Evolutionary conservation across 495 filamentous ascomycete species (phyloP), one percentile per base, ranked within the genome.

Genomic region (Trichocladium antarcticum): DNA sequence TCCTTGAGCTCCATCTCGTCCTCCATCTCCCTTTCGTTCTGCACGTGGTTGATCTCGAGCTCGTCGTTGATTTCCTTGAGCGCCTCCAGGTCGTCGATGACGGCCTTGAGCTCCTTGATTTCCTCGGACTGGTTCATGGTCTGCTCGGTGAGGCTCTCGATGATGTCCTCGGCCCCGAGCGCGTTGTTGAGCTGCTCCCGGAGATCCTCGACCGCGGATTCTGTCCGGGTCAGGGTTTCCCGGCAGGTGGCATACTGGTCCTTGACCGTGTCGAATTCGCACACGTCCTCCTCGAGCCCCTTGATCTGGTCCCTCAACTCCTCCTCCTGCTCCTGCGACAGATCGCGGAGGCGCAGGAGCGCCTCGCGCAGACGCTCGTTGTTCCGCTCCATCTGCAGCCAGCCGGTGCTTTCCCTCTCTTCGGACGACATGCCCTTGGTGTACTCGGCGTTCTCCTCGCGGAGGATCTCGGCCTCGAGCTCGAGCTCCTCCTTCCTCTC

Each of bases 61-160:
- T 97, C 93, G 54, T 97, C 90, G 55, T 84, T 88, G 41, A 97
- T 79, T 53, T 97, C 92, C 60, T 89, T 90, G 39, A 97, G 64
- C 27, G 74, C 80, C 60, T 95, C 86, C 1, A 96, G 70, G 42
- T 96, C 89, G 45, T 90, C 83, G 47, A 96, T 84, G 1, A 79
- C 79, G 19, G 77, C 76, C 51, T 82, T 80, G 41, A 96, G 74
- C 54, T 95, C 82, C 47, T 87, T 83, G 35, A 95, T 80, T 53
- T 87, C 77, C 58, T 95, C 85, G 19, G 80, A 79, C 58, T 93
- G 80, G 45, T 71, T 74, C 68, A 89, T 75, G 52, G 92, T 96
- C 54, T 84, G 79, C 44, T 90, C 87, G 2, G 85, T 85, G 4
- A 98, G 75, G 53, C 90, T 82, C 65, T 96, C 93, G 36, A 96